Conservation (phyloP, 768 basidiomycete species). For the Terana coerulea region DNA sequence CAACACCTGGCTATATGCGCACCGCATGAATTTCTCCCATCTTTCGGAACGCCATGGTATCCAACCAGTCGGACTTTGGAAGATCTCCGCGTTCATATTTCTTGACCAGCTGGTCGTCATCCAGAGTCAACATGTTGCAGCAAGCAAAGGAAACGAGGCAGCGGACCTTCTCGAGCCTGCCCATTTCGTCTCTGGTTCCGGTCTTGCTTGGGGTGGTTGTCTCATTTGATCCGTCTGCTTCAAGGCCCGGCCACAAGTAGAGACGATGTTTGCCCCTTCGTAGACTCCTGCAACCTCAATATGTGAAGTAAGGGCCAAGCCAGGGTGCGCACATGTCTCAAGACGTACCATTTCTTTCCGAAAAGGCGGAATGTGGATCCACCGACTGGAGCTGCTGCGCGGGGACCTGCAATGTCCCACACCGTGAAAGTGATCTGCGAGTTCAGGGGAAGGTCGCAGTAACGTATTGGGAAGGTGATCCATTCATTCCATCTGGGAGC, state of each 20-base stretch:
- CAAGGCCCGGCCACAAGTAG: conserved; percentile 74
- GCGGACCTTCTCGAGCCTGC: conserved; percentile 81
- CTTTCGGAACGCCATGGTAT: conserved; percentile 87
- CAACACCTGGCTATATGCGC: conserved; percentile 24
- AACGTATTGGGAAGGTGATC: conserved; percentile 87
- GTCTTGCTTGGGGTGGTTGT: conserved; percentile 86
- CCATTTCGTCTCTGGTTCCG: conserved; percentile 86
- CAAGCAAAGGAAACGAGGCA: background rate
- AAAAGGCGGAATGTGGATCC: conserved; percentile 90
- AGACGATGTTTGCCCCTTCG: conserved; percentile 90
- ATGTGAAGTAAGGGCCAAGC: background rate
- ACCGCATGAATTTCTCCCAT: conserved; percentile 95
- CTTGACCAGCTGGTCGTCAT: conserved; percentile 68
- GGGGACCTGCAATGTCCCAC: conserved; percentile 90
- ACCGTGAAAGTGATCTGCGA: conserved; percentile 92
- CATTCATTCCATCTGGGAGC: conserved; percentile 82
- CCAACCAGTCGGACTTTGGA: conserved; percentile 93
- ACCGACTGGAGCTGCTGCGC: conserved; percentile 78
- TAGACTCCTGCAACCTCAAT: conserved; percentile 58
- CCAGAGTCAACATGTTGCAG: background rate
- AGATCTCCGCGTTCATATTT: conserved; percentile 95
- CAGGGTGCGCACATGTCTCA: background rate
- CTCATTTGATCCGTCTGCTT: conserved; percentile 83
- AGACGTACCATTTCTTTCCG: conserved; percentile 82
- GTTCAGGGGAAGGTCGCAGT: conserved; percentile 87